These are phyloP conservation scores for Evansstolkia leycettana DNA, from an alignment of 495 filamentous ascomycete species.

Conservation along the genomic window DNA sequence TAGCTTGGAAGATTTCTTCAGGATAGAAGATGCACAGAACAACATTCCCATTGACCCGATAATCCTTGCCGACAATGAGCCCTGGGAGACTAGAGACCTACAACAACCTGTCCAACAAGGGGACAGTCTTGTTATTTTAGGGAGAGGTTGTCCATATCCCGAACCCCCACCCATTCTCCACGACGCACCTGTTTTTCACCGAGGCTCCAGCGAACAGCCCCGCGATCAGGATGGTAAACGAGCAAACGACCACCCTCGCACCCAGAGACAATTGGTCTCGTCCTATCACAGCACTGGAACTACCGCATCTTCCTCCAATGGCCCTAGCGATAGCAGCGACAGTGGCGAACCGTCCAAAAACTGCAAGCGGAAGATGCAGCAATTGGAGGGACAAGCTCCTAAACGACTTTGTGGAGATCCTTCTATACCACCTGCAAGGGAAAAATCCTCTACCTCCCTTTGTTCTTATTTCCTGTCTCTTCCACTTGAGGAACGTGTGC, in stretches of 20 bases:
- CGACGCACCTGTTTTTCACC: conserved; percentile 2
- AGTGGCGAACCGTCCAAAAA: neutral
- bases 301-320: neutral
- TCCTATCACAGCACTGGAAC: neutral
- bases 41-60: conserved; percentile 10
- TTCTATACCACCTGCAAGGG: neutral
- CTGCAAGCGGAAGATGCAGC: conserved; percentile 5
- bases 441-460: conserved; percentile 7
- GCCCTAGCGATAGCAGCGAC: neutral
- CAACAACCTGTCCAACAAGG: conserved; percentile 1
- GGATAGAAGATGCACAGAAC: conserved; percentile 3
- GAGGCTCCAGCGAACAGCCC: conserved; percentile 2
- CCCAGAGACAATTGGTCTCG: neutral
- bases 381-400: conserved; percentile 1
- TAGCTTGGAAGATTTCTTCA: conserved; percentile 5
- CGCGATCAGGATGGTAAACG: neutral
- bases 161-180: conserved; percentile 8
- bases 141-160: conserved; percentile 7
- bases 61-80: conserved; percentile 7
- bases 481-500: conserved; percentile 6
- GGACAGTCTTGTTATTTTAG: conserved; percentile 1
- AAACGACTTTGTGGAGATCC: conserved; percentile 7
- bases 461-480: conserved; percentile 8
- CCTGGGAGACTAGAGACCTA: conserved; percentile 2
- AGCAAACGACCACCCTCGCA: conserved; percentile 1